phyloP scores from a whole-genome alignment of 345 rosid species.

The Conringia planisiliqua region DNA sequence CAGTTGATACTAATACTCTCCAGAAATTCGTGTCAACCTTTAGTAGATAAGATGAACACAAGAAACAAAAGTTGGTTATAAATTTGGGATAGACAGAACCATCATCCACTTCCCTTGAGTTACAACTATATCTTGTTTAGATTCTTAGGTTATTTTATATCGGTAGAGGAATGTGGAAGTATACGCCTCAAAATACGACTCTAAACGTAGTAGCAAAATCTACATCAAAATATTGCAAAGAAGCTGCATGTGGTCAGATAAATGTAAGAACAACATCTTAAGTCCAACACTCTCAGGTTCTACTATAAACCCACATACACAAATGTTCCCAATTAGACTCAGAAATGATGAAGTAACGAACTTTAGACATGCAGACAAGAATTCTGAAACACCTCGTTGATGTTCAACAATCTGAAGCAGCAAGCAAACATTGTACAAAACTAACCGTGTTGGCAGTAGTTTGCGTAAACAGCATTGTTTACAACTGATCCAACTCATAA shows the following conservation, averaged over 20 bases:
- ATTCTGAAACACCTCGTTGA: neutral
- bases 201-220: neutral
- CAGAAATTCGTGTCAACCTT: slow-evolving; percentile 76
- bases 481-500: slow-evolving; percentile 89
- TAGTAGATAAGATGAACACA: neutral
- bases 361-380: neutral
- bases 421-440: neutral
- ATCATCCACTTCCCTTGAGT: neutral
- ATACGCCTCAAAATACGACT: neutral
- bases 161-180: no score
- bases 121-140: no score
- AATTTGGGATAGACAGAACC: neutral
- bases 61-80: neutral
- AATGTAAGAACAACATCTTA: neutral
- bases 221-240: neutral
- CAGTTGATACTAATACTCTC: slow-evolving; percentile 62
- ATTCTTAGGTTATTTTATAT: no score
- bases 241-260: neutral
- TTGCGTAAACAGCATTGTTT: slow-evolving; percentile 80
- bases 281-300: no score
- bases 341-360: no score
- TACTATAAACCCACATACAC: neutral
- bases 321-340: neutral
- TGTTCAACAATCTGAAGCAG: neutral
- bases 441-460: slow-evolving; percentile 81